Percentiles rank a stretch among this genome's conserved stretches.
Evolutionary conservation across 1,139 yeast species (phyloP).

Genomic region (Protomyces pachydermus): DNA sequence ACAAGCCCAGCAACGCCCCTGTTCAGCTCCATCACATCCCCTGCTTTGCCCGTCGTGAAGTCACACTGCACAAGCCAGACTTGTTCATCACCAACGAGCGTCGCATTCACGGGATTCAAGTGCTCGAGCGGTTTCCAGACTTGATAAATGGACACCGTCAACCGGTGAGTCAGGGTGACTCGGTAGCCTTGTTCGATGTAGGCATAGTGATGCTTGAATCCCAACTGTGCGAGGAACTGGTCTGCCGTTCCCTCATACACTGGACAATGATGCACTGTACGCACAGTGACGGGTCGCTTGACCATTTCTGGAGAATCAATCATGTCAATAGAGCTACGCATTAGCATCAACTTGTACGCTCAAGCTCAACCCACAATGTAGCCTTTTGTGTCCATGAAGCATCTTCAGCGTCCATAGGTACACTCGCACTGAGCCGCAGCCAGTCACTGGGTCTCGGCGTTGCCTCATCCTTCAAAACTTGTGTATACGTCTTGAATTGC

Average conservation of each 20-base stretch:
- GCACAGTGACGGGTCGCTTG: constrained; percentile 11
- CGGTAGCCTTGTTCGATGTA: constrained; percentile 19
- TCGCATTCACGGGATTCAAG: background rate
- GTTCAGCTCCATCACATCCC: constrained; percentile 3
- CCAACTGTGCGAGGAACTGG: constrained; percentile 1
- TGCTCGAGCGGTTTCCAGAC: constrained; percentile 3
- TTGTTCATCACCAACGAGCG: constrained; percentile 4
- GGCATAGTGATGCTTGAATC: constrained; percentile 1
- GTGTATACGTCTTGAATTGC: constrained; percentile 16
- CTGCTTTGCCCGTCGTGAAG: background rate
- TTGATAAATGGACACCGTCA: constrained; percentile 1
- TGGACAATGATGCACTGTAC: constrained; percentile 9
- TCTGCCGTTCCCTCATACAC: background rate
- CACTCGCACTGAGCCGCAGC: constrained; percentile 1
- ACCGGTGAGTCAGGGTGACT: background rate
- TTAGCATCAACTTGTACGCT: background rate
- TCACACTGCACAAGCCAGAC: constrained; percentile 22
- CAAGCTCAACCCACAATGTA: background rate
- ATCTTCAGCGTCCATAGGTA: background rate
- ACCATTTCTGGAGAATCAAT: constrained; percentile 22
- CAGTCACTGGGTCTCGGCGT: constrained; percentile 14
- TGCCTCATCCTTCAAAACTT: constrained; percentile 15
- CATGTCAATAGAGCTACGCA: constrained; percentile 3
- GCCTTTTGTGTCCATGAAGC: background rate
- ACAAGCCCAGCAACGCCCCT: constrained; percentile 9